These are phyloP conservation scores for Panicum hallii DNA, from an alignment of 202 grass and related monocot species.

Conservation along the genomic window DNA sequence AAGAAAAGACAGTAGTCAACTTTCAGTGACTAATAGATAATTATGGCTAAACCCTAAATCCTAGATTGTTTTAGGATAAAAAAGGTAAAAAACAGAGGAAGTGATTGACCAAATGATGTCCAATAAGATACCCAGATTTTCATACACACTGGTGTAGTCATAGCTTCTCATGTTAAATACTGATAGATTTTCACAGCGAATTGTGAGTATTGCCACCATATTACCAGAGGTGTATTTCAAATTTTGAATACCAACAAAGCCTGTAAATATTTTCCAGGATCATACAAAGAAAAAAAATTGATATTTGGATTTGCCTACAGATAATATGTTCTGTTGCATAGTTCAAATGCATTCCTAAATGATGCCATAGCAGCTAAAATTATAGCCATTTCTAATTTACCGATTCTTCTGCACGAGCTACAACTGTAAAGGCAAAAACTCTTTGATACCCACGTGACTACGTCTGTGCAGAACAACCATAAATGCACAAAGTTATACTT, in stretches of 20 bases:
- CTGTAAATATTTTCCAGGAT: slow-evolving; percentile 10
- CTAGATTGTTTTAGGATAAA: background rate
- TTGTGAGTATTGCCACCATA: background rate
- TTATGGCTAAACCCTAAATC: background rate
- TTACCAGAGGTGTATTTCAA: background rate
- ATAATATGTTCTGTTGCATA: slow-evolving; percentile 15
- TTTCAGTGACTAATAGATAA: background rate
- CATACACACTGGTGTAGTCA: background rate
- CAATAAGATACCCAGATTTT: slow-evolving; percentile 2
- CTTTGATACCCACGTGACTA: background rate
- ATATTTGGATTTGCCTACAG: background rate
- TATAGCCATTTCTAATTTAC: background rate
- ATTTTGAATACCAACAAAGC: background rate
- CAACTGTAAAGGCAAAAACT: background rate
- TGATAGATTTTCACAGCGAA: background rate
- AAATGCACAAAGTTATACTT: background rate
- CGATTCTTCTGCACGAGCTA: background rate
- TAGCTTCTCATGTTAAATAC: background rate
- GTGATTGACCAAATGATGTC: background rate
- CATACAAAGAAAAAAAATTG: background rate
- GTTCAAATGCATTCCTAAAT: background rate
- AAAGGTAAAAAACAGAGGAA: background rate
- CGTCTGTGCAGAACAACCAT: background rate
- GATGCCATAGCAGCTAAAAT: background rate
- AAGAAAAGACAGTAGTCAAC: background rate